These are phyloP conservation scores for Fusarium sp. DNA, from an alignment of 2,329 filamentous ascomycete genomes.

Conservation along the genomic window DNA sequence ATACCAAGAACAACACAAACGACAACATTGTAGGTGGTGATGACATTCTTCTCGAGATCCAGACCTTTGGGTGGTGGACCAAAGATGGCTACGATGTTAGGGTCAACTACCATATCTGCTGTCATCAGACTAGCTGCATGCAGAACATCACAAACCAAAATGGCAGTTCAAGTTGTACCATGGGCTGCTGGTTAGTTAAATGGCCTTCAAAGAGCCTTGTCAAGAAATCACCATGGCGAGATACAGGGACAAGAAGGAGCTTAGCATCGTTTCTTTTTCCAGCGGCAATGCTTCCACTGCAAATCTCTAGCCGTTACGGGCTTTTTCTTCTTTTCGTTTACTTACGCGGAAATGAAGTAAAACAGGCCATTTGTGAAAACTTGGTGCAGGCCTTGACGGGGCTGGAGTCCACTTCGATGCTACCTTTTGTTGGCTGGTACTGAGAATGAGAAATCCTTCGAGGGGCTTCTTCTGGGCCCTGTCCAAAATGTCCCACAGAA, in stretches of 20 bases:
- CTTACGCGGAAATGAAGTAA: neutral
- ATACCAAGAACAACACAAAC: slow-evolving; percentile 2
- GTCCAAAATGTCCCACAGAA: neutral
- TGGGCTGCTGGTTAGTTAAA: neutral
- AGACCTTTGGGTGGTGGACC: slow-evolving; percentile 3
- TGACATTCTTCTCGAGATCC: neutral
- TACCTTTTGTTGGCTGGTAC: neutral
- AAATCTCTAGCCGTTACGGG: neutral
- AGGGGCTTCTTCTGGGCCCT: neutral
- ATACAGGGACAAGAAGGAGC: neutral
- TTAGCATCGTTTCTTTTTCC: neutral
- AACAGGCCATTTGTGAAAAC: slow-evolving; percentile 7
- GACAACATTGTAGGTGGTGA: neutral
- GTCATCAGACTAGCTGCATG: neutral
- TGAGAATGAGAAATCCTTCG: neutral
- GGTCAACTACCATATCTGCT: neutral
- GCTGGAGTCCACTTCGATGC: slow-evolving; percentile 12
- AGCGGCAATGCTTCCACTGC: neutral
- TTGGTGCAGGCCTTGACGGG: neutral
- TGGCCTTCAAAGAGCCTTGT: neutral
- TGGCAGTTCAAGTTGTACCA: neutral
- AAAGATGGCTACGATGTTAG: slow-evolving; percentile 15
- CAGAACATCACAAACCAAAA: neutral
- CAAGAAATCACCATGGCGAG: neutral
- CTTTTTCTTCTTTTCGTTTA: neutral